These are phyloP conservation scores for Blastosporella zonata DNA, from an alignment of 1,284 basidiomycete species.

Conservation along the genomic window DNA sequence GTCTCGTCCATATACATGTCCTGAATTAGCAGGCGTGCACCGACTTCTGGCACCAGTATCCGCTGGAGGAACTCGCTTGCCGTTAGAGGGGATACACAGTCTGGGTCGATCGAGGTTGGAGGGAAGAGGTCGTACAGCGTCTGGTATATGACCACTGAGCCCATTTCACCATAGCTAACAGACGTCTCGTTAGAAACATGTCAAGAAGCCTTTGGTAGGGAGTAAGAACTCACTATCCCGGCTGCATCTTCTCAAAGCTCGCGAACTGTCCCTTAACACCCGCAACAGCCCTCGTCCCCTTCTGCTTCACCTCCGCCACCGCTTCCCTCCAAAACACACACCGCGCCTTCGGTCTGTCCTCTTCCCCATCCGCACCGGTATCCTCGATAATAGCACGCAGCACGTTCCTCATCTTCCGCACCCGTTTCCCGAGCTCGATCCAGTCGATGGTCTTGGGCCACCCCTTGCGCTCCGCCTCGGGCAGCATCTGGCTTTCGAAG, in stretches of 20 bases:
- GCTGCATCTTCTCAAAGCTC: conserved; percentile 73
- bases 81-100: conserved; percentile 56
- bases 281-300: conserved; percentile 60
- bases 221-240: conserved; percentile 73
- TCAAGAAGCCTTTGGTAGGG: conserved; percentile 1
- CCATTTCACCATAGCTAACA: conserved; percentile 74
- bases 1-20: conserved; percentile 48
- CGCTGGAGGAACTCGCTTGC: conserved; percentile 69
- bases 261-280: conserved; percentile 71
- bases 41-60: conserved; percentile 74
- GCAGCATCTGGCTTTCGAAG: conserved; percentile 69
- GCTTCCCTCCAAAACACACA: conserved; percentile 70
- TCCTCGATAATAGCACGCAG: conserved; percentile 53
- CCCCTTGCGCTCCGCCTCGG: conserved; percentile 61
- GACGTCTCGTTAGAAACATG: conserved; percentile 5
- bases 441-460: conserved; percentile 78
- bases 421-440: conserved; percentile 46
- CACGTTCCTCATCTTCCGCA: conserved; percentile 43
- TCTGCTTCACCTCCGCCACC: conserved; percentile 54
- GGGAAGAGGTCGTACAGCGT: conserved; percentile 74
- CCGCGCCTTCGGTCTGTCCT: conserved; percentile 38
- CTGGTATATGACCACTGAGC: conserved; percentile 73
- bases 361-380: conserved; percentile 24
- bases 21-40: conserved; percentile 66
- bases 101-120: conserved; percentile 49